Percentiles rank a stretch among this genome's conserved stretches.
phyloP scores from a whole-genome alignment of 2,329 filamentous ascomycete genomes.

The Sporothrix dimorphospora region DNA sequence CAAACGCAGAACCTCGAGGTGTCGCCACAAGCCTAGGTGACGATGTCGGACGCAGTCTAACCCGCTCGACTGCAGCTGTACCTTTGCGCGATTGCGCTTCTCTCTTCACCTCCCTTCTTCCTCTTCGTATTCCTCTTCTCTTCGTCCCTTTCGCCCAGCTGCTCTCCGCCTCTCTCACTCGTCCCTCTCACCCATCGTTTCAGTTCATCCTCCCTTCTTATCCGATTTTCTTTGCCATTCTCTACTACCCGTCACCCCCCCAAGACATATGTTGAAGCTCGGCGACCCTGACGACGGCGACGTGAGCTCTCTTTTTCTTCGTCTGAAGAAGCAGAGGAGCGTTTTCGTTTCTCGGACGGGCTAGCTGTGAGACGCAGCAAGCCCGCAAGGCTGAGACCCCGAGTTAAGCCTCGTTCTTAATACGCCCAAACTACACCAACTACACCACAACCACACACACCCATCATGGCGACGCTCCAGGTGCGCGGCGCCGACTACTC shows the following conservation, averaged over 20 bases:
- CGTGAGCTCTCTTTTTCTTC: slow-evolving; percentile 10
- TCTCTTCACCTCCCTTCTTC: background rate
- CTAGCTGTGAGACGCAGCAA: background rate
- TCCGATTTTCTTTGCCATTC: background rate
- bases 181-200: background rate
- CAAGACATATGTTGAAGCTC: slow-evolving; percentile 4
- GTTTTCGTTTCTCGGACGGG: background rate
- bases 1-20: background rate
- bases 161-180: background rate
- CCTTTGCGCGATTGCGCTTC: background rate
- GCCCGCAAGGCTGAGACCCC: slow-evolving; percentile 14
- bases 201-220: background rate
- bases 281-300: background rate
- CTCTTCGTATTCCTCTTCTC: background rate
- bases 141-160: background rate
- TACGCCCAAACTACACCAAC: background rate
- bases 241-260: background rate
- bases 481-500: slow-evolving; percentile 40
- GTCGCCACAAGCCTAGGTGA: slow-evolving; percentile 5
- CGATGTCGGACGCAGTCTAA: slow-evolving; percentile 10
- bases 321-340: slow-evolving; percentile 12
- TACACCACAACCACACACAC: background rate
- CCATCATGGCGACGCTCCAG: slow-evolving; percentile 40
- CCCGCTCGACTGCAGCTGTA: background rate
- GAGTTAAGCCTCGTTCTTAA: background rate